Conservation (phyloP, 768 basidiomycete genomes). For the Suillus lakei region DNA sequence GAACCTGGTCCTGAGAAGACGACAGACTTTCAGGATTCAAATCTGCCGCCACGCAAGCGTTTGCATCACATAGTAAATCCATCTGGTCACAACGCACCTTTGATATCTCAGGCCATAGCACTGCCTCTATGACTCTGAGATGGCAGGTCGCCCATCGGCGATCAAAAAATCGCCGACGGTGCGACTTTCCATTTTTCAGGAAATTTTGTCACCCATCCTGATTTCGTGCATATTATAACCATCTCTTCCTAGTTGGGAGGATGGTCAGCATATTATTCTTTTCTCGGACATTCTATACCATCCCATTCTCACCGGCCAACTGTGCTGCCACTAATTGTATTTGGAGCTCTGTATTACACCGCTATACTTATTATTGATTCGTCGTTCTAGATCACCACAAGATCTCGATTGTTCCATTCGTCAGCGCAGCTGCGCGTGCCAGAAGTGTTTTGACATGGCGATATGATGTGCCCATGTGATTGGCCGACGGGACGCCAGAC, state of each 20-base stretch:
- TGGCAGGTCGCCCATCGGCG: slow-evolving; percentile 27
- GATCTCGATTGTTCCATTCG: background rate
- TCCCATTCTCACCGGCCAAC: slow-evolving; percentile 4
- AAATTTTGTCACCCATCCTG: background rate
- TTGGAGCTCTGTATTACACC: slow-evolving; percentile 6
- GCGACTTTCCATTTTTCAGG: slow-evolving; percentile 19
- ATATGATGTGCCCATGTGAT: background rate
- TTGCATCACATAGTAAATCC: slow-evolving; percentile 67
- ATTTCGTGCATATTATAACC: slow-evolving; percentile 15
- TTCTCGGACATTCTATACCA: slow-evolving; percentile 8
- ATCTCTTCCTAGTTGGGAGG: slow-evolving; percentile 9
- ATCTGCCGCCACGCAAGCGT: slow-evolving; percentile 62
- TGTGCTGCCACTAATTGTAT: slow-evolving; percentile 4
- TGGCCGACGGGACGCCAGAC: background rate
- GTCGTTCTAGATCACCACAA: background rate
- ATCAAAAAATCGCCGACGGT: slow-evolving; percentile 20
- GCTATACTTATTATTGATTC: slow-evolving; percentile 6
- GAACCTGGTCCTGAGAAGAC: slow-evolving; percentile 15
- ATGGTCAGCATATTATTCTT: slow-evolving; percentile 2
- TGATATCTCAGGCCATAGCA: slow-evolving; percentile 61
- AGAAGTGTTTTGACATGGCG: background rate
- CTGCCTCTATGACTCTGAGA: slow-evolving; percentile 50
- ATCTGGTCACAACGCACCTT: slow-evolving; percentile 52
- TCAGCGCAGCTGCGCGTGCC: background rate
- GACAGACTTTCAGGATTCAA: slow-evolving; percentile 49